Evolutionary conservation across 768 basidiomycete species (phyloP).

Genomic region (Pleurotus djamor): DNA sequence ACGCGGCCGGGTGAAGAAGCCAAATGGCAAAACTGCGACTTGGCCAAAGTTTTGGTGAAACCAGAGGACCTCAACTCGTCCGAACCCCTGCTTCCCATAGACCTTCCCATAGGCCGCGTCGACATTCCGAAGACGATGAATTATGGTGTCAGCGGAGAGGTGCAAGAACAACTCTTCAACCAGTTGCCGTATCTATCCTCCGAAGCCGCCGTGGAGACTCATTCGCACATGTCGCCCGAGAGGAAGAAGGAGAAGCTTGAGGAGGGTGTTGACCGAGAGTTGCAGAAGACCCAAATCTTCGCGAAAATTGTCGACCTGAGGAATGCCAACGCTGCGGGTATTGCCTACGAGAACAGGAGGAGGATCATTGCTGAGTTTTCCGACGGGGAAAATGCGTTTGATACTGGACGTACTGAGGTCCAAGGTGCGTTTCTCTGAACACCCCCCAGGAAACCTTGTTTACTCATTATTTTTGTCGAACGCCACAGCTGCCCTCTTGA

Average conservation of each 20-base stretch:
- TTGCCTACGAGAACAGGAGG: slow-evolving; percentile 83
- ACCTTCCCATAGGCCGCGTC: slow-evolving; percentile 33
- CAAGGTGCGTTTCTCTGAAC: slow-evolving; percentile 60
- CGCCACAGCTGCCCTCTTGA: slow-evolving; percentile 76
- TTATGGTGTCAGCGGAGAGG: slow-evolving; percentile 62
- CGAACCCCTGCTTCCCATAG: slow-evolving; percentile 17
- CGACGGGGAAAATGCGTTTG: slow-evolving; percentile 56
- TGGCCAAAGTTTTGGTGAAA: slow-evolving; percentile 62
- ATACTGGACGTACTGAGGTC: slow-evolving; percentile 84
- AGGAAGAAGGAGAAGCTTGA: slow-evolving; percentile 15
- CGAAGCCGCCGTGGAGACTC: slow-evolving; percentile 15
- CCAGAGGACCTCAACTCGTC: slow-evolving; percentile 39
- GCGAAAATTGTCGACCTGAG: slow-evolving; percentile 76
- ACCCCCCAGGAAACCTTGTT: not conserved
- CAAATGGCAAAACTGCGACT: slow-evolving; percentile 67
- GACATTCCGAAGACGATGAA: slow-evolving; percentile 51
- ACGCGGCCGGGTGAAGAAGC: slow-evolving; percentile 59
- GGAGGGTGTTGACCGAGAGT: slow-evolving; percentile 28
- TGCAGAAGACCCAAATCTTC: slow-evolving; percentile 51
- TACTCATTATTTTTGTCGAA: not conserved
- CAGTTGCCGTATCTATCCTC: slow-evolving; percentile 58
- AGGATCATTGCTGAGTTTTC: slow-evolving; percentile 83
- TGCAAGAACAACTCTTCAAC: slow-evolving; percentile 65
- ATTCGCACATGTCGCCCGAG: slow-evolving; percentile 11
- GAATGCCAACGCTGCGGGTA: slow-evolving; percentile 86